phyloP scores from a whole-genome alignment of 2,329 filamentous ascomycete species.

The Rhexocercosporidium sp. region DNA sequence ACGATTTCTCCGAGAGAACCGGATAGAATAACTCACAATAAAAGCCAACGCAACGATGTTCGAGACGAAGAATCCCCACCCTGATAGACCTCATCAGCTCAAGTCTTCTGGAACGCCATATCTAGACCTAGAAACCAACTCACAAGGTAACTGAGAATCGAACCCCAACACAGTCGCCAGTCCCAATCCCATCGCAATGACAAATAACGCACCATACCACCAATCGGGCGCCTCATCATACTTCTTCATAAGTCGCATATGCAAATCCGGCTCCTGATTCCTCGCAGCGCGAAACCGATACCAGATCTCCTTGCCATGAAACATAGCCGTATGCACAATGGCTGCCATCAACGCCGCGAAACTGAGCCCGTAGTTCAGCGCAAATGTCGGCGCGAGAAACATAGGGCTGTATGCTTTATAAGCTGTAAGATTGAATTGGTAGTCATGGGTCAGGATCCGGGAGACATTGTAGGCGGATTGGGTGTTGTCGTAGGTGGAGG shows the following conservation, averaged over 20 bases:
- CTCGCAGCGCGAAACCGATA: constrained; percentile 33
- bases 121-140: not conserved
- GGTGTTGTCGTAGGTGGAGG: constrained; percentile 74
- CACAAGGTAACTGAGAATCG: constrained; percentile 56
- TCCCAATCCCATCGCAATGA: constrained; percentile 52
- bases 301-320: constrained; percentile 71
- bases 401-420: constrained; percentile 75
- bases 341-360: constrained; percentile 75
- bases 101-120: not conserved
- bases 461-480: constrained; percentile 68
- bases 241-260: constrained; percentile 59
- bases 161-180: constrained; percentile 52
- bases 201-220: constrained; percentile 60
- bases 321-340: constrained; percentile 68
- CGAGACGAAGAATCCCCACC: constrained; percentile 43
- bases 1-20: not conserved
- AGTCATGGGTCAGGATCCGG: constrained; percentile 64
- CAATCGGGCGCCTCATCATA: constrained; percentile 61
- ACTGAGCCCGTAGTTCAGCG: constrained; percentile 71
- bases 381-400: constrained; percentile 74
- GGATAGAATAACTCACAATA: constrained; percentile 45
- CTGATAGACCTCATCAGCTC: constrained; percentile 12
- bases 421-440: constrained; percentile 65
- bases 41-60: constrained; percentile 61
- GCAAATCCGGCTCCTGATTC: constrained; percentile 54